Evolutionary conservation across 257 asterid species (phyloP).

Genomic region (Plectranthus barbatus): DNA sequence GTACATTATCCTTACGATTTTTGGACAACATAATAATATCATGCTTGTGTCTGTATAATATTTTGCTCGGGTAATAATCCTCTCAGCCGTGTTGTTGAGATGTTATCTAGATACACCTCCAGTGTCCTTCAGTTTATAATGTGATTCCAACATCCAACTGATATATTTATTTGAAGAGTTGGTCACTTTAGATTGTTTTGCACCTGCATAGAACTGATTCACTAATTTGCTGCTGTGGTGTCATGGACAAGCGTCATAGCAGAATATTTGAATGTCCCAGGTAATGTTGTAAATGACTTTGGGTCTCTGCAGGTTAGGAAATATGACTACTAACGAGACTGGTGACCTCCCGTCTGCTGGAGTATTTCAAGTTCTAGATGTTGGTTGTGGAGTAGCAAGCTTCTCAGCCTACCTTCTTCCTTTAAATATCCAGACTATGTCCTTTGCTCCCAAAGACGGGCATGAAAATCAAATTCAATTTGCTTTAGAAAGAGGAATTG

Average conservation of each 20-base stretch:
- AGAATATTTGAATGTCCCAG: too few species aligned
- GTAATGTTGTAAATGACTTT: not conserved
- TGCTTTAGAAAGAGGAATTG: constrained; percentile 85
- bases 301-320: constrained; percentile 68
- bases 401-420: constrained; percentile 93
- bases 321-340: constrained; percentile 62
- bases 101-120: not conserved
- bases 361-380: constrained; percentile 76
- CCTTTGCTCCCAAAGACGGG: constrained; percentile 92
- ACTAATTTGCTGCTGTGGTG: not conserved
- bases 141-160: not conserved
- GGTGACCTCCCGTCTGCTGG: constrained; percentile 77
- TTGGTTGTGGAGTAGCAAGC: constrained; percentile 97
- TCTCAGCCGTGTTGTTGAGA: not conserved
- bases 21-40: not conserved
- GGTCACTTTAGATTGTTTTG: not conserved
- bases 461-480: constrained; percentile 96
- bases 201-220: not conserved
- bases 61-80: not conserved
- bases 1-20: not conserved
- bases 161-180: not conserved
- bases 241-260: not conserved
- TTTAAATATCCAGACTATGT: constrained; percentile 68
- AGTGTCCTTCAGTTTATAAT: not conserved
- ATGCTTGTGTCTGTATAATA: too few species aligned